Evolutionary conservation across 371 early-diverging fungal species (phyloP).

Genomic region (Apophysomyces ossiformis): DNA sequence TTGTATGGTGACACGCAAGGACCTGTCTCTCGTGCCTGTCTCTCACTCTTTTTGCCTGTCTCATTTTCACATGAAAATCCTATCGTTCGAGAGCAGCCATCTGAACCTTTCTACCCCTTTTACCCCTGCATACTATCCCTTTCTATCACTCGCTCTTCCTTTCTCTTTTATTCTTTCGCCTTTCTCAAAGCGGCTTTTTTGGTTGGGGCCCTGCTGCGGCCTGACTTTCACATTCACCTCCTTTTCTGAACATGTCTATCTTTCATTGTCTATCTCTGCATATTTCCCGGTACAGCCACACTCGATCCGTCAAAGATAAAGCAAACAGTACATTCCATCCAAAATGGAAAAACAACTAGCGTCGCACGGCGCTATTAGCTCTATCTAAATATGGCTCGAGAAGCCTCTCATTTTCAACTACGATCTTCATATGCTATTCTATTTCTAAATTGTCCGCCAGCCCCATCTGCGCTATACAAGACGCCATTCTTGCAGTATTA

Average conservation of each 20-base stretch:
- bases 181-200: neutral
- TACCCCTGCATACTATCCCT: neutral
- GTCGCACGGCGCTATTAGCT: too few relatives aligned
- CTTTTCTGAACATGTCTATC: neutral
- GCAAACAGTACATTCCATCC: neutral
- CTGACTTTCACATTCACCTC: neutral
- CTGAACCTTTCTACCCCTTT: neutral
- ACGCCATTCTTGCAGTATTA: too few relatives aligned
- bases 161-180: neutral
- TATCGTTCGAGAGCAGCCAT: neutral
- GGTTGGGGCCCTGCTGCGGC: neutral
- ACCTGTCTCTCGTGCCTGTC: neutral
- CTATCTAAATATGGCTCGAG: too few relatives aligned
- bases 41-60: neutral
- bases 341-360: neutral
- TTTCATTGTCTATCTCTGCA: conserved; percentile 2
- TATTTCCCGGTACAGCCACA: neutral
- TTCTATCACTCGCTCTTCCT: neutral
- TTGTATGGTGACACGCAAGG: neutral
- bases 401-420: too few relatives aligned
- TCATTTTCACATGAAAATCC: neutral
- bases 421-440: too few relatives aligned
- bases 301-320: neutral
- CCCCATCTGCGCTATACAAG: too few relatives aligned
- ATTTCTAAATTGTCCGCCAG: too few relatives aligned